Conservation (phyloP, 805 yeast species). For the Kluyveromyces siamensis region DNA sequence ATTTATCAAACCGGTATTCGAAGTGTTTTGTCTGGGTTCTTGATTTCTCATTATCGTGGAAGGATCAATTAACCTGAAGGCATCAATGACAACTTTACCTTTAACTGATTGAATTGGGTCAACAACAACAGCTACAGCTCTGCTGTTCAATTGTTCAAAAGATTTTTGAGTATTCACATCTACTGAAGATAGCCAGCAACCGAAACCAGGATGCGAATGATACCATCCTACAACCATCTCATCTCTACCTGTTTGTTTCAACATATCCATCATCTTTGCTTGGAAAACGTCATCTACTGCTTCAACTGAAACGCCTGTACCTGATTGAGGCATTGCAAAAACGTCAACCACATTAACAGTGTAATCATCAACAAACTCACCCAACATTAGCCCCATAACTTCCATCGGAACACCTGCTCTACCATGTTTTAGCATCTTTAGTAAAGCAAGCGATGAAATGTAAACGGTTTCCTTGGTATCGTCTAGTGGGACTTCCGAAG, state of each 20-base stretch:
- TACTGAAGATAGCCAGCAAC: slow-evolving; percentile 98
- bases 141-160: slow-evolving; percentile 86
- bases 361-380: slow-evolving; percentile 94
- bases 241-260: slow-evolving; percentile 97
- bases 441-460: slow-evolving; percentile 87
- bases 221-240: slow-evolving; percentile 99
- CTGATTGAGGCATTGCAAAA: slow-evolving; percentile 98
- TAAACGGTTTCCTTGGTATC: slow-evolving; percentile 96
- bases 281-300: slow-evolving; percentile 99
- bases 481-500: slow-evolving; percentile 69
- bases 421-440: slow-evolving; percentile 97
- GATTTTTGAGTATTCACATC: slow-evolving; percentile 98
- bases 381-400: slow-evolving; percentile 96
- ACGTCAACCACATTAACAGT: slow-evolving; percentile 97
- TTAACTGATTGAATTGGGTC: slow-evolving; percentile 98
- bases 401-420: slow-evolving; percentile 86
- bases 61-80: slow-evolving; percentile 88
- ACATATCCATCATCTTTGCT: slow-evolving; percentile 99
- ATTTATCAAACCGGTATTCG: slow-evolving; percentile 89
- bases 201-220: slow-evolving; percentile 98
- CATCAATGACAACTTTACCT: slow-evolving; percentile 98
- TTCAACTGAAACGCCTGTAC: slow-evolving; percentile 97
- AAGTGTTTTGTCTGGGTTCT: slow-evolving; percentile 96
- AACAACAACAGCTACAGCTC: slow-evolving; percentile 97
- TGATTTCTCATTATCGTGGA: slow-evolving; percentile 87